A percentile compares a stretch with the other conserved stretches of the same genome.
phyloP scores from a whole-genome alignment of 2,329 filamentous ascomycete species.

The Magnaporthiopsis poae region DNA sequence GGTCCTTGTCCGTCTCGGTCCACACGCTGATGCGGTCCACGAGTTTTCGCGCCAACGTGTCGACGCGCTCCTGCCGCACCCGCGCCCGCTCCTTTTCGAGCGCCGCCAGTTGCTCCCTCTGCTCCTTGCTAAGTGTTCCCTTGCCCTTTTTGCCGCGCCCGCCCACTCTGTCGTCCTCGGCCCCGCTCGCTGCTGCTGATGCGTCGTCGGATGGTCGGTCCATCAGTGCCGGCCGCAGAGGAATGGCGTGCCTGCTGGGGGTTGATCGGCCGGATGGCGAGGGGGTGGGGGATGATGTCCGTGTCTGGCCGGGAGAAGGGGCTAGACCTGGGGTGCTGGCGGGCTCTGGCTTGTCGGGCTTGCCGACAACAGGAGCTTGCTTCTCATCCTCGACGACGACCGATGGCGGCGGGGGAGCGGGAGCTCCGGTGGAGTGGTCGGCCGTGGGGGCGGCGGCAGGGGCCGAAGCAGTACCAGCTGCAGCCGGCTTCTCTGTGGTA shows the following conservation, averaged over 20 bases:
- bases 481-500: neutral
- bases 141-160: conserved; percentile 74
- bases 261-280: conserved; percentile 29
- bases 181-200: conserved; percentile 52
- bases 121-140: conserved; percentile 75
- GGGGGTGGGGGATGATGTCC: conserved; percentile 30
- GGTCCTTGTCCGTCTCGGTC: conserved; percentile 90
- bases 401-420: conserved; percentile 21
- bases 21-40: conserved; percentile 83
- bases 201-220: conserved; percentile 73
- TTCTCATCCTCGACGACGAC: conserved; percentile 31
- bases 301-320: conserved; percentile 32
- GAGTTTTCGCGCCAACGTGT: conserved; percentile 73
- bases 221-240: conserved; percentile 76
- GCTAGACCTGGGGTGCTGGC: conserved; percentile 22
- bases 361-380: conserved; percentile 12
- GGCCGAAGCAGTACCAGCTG: conserved; percentile 24
- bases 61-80: conserved; percentile 77
- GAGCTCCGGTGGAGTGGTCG: conserved; percentile 23
- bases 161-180: conserved; percentile 59
- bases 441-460: conserved; percentile 21
- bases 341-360: conserved; percentile 11
- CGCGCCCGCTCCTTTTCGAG: conserved; percentile 77
- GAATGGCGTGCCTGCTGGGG: conserved; percentile 42
- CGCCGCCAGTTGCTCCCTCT: conserved; percentile 79